A percentile compares a stretch with the other conserved stretches of the same genome.
Conservation (phyloP, 768 basidiomycete species). For the Lepiota venenata region DNA sequence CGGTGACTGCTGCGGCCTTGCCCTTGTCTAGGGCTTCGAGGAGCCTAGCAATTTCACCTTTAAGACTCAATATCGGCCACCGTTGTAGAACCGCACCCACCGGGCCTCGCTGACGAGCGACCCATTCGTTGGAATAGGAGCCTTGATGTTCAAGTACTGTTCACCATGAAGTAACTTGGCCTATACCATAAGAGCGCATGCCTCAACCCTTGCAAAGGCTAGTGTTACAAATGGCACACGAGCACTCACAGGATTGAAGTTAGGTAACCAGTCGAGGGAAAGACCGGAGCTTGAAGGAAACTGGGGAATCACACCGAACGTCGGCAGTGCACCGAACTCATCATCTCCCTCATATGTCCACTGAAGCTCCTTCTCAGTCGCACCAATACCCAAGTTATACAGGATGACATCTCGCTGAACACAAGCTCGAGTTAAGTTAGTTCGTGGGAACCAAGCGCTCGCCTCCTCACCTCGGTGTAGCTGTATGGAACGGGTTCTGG, state of each 20-base stretch:
- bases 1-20: conserved; percentile 89
- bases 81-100: conserved; percentile 32
- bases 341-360: conserved; percentile 92
- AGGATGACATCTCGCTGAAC: conserved; percentile 77
- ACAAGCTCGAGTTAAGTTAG: conserved; percentile 4
- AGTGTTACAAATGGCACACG: neutral
- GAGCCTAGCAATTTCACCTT: conserved; percentile 36
- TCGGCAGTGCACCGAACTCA: conserved; percentile 82
- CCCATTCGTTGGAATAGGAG: conserved; percentile 81
- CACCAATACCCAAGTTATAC: conserved; percentile 94
- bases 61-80: neutral
- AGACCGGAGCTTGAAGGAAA: conserved; percentile 68
- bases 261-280: conserved; percentile 84
- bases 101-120: conserved; percentile 73
- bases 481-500: conserved; percentile 56
- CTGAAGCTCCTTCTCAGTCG: conserved; percentile 87
- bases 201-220: neutral
- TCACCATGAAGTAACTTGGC: conserved; percentile 98
- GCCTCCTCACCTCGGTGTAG: conserved; percentile 63
- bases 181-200: conserved; percentile 30
- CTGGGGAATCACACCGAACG: conserved; percentile 94
- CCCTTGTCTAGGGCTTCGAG: conserved; percentile 87
- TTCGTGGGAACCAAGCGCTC: neutral
- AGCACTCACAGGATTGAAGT: conserved; percentile 78
- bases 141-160: conserved; percentile 88